A percentile compares a stretch with the other conserved stretches of the same genome.
These are phyloP conservation scores for Paramyrothecium sp. DNA, from an alignment of 2,329 filamentous ascomycete species.

Conservation along the genomic window DNA sequence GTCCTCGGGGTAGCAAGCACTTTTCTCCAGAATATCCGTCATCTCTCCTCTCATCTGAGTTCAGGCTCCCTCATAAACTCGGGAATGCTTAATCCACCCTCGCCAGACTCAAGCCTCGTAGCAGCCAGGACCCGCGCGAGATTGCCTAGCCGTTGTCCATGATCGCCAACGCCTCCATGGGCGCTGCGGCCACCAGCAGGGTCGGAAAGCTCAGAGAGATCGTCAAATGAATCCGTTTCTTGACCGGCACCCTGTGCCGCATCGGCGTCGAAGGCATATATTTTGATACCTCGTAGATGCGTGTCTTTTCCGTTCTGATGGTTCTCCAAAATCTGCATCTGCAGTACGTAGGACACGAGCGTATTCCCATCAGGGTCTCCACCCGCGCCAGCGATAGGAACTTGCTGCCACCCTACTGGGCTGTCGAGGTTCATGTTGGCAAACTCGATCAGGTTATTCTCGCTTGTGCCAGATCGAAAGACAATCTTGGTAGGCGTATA, in stretches of 20 bases:
- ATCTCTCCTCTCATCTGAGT: constrained; percentile 28
- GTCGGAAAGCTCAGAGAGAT: constrained; percentile 24
- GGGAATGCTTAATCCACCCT: constrained; percentile 32
- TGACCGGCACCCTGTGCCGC: constrained; percentile 37
- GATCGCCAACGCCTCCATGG: constrained; percentile 5
- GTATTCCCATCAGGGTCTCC: constrained; percentile 67
- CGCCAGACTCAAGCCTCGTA: constrained; percentile 28
- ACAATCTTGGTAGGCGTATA: constrained; percentile 94
- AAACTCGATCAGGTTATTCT: constrained; percentile 89
- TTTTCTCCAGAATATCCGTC: constrained; percentile 1
- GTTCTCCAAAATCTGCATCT: constrained; percentile 90
- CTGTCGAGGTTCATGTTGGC: constrained; percentile 74
- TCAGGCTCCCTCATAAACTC: constrained; percentile 44
- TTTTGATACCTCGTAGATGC: constrained; percentile 90
- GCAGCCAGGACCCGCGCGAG: constrained; percentile 24
- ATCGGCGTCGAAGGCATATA: constrained; percentile 64
- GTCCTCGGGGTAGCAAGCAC: background rate
- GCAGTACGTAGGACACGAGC: constrained; percentile 83
- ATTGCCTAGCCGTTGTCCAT: constrained; percentile 21
- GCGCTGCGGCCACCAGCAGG: constrained; percentile 9
- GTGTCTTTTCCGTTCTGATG: constrained; percentile 99
- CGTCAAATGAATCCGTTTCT: constrained; percentile 28
- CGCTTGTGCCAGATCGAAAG: constrained; percentile 84
- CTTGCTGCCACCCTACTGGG: constrained; percentile 88
- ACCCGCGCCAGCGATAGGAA: constrained; percentile 59